phyloP scores from a whole-genome alignment of 495 filamentous ascomycete genomes.

The Penicillium canescens region DNA sequence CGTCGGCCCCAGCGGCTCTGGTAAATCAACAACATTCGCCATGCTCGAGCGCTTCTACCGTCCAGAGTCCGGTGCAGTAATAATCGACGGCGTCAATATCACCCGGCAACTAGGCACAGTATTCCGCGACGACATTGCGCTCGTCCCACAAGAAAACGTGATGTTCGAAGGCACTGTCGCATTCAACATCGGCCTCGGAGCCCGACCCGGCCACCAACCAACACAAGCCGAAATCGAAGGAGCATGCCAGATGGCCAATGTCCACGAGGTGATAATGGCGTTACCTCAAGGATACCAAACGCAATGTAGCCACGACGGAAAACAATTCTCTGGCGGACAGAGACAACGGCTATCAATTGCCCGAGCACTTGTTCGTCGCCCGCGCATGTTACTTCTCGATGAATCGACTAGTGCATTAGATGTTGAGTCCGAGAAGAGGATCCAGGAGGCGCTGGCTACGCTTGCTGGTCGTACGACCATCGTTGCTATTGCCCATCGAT shows the following conservation, averaged over 20 bases:
- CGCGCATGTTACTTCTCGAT: constrained; percentile 68
- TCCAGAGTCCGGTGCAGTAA: constrained; percentile 36
- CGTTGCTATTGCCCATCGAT: constrained; percentile 72
- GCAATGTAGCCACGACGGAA: constrained; percentile 60
- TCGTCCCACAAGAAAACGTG: constrained; percentile 55
- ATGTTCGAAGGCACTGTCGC: constrained; percentile 53
- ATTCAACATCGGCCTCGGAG: constrained; percentile 56
- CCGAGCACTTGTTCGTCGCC: constrained; percentile 67
- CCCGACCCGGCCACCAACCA: constrained; percentile 39
- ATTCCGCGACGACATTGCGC: constrained; percentile 52
- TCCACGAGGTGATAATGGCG: constrained; percentile 56
- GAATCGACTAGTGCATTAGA: constrained; percentile 76
- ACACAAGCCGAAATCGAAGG: constrained; percentile 53
- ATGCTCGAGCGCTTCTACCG: constrained; percentile 62
- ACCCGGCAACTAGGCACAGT: constrained; percentile 26
- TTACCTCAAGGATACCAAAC: constrained; percentile 65
- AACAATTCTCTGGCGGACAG: constrained; percentile 70
- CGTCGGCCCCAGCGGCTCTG: constrained; percentile 60
- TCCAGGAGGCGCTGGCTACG: constrained; percentile 66
- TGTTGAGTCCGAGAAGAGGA: constrained; percentile 65
- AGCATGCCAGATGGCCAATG: constrained; percentile 56
- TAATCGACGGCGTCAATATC: constrained; percentile 44
- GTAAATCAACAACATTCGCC: constrained; percentile 60
- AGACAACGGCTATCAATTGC: constrained; percentile 77
- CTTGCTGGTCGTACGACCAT: constrained; percentile 71